Percentiles rank a stretch among this genome's conserved stretches.
phyloP scores from a whole-genome alignment of 129 eudicot genomes.

The Daucus carota region DH1_v3.0 NC_030387.2:37426501-37427000 shows the following conservation, averaged over 20 bases:
- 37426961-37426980: conserved; percentile 59
- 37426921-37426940: conserved; percentile 14
- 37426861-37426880: conserved; percentile 47
- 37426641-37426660: no score
- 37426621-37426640: no score
- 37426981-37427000: conserved; percentile 62
- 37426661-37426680: no score
- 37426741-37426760: conserved; percentile 28
- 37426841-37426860: conserved; percentile 17
- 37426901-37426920: conserved; percentile 25
- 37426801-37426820: conserved; percentile 61
- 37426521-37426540: no score
- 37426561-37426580: no score
- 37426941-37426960: conserved; percentile 19
- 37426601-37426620: no score
- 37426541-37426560: no score
- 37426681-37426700: no score
- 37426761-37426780: conserved; percentile 63
- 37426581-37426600: no score
- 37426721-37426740: neutral
- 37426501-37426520: no score
- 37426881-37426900: conserved; percentile 44
- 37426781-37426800: conserved; percentile 61
- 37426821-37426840: conserved; percentile 21
- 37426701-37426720: no score